Evolutionary conservation across 768 basidiomycete species (phyloP).

Genomic region (Hericium alpestre): DNA sequence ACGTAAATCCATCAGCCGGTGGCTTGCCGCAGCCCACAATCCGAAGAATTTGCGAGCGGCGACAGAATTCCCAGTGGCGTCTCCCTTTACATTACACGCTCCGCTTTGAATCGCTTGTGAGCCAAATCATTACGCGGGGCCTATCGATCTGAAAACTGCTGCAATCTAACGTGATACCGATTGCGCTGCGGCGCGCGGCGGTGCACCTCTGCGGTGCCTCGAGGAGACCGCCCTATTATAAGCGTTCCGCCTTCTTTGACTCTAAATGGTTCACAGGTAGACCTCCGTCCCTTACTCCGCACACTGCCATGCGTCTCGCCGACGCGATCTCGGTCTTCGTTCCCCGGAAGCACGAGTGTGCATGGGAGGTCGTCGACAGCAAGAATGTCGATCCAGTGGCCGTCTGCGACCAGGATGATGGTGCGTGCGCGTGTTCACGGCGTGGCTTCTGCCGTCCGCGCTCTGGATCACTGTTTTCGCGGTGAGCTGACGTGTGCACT

Average conservation of each 20-base stretch:
- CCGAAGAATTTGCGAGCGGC: no score
- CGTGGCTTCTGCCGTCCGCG: background rate
- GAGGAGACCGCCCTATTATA: background rate
- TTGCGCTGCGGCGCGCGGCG: background rate
- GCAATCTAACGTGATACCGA: background rate
- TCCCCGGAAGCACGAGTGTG: constrained; percentile 40
- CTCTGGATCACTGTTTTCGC: background rate
- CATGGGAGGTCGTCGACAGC: constrained; percentile 74
- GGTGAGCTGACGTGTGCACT: background rate
- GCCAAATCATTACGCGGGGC: no score
- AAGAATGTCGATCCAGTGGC: constrained; percentile 54
- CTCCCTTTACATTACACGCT: no score
- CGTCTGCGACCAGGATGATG: constrained; percentile 51
- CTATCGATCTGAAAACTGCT: no score
- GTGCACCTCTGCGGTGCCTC: background rate
- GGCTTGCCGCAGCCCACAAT: no score
- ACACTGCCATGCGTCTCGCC: constrained; percentile 12
- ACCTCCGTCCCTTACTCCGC: background rate
- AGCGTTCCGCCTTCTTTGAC: background rate
- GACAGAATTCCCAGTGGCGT: no score
- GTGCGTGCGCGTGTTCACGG: constrained; percentile 23
- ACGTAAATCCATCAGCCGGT: no score
- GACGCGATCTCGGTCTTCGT: constrained; percentile 26
- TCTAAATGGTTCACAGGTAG: background rate
- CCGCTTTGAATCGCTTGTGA: no score